Evolutionary conservation across 2,329 filamentous ascomycete genomes (phyloP).

Genomic region (Tolypocladium cylindrosporum): DNA sequence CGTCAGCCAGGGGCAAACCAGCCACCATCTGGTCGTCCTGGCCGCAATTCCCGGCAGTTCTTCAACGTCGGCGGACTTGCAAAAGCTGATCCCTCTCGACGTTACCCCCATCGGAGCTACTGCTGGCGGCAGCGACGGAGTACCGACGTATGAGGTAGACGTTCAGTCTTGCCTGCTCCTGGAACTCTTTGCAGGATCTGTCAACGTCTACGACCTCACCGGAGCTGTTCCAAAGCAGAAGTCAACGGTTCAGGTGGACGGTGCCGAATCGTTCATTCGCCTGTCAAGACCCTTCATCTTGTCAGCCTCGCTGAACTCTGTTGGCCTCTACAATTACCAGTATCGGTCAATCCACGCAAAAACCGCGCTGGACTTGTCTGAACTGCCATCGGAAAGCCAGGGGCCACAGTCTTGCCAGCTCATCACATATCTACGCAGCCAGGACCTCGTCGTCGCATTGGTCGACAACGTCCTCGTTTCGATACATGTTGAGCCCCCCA

Average conservation of each 20-base stretch:
- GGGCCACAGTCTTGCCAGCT: slow-evolving; percentile 30
- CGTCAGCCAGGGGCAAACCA: slow-evolving; percentile 16
- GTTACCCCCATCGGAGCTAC: slow-evolving; percentile 24
- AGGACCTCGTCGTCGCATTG: slow-evolving; percentile 57
- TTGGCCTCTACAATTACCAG: slow-evolving; percentile 59
- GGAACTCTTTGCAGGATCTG: slow-evolving; percentile 40
- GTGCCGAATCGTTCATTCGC: slow-evolving; percentile 52
- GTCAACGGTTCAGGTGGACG: slow-evolving; percentile 40
- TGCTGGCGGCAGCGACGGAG: slow-evolving; percentile 5
- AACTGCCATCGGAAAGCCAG: slow-evolving; percentile 25
- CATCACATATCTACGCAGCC: slow-evolving; percentile 53
- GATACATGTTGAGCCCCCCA: slow-evolving; percentile 57
- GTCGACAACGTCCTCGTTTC: slow-evolving; percentile 54
- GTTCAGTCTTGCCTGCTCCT: slow-evolving; percentile 53
- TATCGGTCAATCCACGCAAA: slow-evolving; percentile 52
- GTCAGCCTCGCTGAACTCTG: slow-evolving; percentile 43
- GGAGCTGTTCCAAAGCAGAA: slow-evolving; percentile 50
- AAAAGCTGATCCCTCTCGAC: slow-evolving; percentile 28
- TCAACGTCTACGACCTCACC: slow-evolving; percentile 56
- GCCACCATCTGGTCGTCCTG: slow-evolving; percentile 21
- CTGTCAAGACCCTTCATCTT: slow-evolving; percentile 59
- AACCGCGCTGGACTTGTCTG: slow-evolving; percentile 31
- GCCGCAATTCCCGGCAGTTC: slow-evolving; percentile 17
- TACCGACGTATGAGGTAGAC: slow-evolving; percentile 44
- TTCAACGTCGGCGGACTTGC: slow-evolving; percentile 15